Conservation (phyloP, 495 filamentous ascomycete species). For the Xylaria curta region DNA sequence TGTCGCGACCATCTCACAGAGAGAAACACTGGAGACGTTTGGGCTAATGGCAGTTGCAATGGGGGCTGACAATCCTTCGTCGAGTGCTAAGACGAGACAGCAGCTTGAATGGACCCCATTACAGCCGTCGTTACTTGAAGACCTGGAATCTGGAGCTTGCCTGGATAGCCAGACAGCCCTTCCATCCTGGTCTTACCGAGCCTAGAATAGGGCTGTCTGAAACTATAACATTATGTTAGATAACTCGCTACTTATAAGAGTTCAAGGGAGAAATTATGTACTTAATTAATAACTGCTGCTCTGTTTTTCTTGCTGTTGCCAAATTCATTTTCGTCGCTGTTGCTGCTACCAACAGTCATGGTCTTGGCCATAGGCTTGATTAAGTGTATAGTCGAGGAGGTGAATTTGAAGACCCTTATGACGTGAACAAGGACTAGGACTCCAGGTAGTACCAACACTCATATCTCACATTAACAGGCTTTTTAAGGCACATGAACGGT, state of each 20-base stretch:
- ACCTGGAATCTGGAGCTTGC: constrained; percentile 28
- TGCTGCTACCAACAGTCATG: too few relatives aligned
- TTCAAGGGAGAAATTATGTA: too few relatives aligned
- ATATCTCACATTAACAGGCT: too few relatives aligned
- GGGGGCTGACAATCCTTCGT: constrained; percentile 44
- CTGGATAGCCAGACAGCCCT: not conserved
- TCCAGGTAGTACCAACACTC: too few relatives aligned
- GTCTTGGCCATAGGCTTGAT: too few relatives aligned
- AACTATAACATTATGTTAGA: not conserved
- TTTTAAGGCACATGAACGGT: too few relatives aligned
- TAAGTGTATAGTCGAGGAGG: too few relatives aligned
- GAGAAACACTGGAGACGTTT: constrained; percentile 44
- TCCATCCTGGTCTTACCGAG: not conserved
- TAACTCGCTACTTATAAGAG: not conserved
- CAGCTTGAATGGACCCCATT: constrained; percentile 49
- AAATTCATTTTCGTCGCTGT: too few relatives aligned
- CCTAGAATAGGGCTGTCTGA: not conserved
- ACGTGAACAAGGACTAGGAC: too few relatives aligned
- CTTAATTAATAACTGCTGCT: too few relatives aligned
- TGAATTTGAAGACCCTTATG: too few relatives aligned
- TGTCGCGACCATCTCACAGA: constrained; percentile 35
- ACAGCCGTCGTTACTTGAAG: constrained; percentile 43
- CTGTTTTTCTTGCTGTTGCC: too few relatives aligned
- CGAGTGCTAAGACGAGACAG: constrained; percentile 49
- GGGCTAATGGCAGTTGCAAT: constrained; percentile 38